phyloP scores from a whole-genome alignment of 768 basidiomycete species.

The Serendipita indica region DNA sequence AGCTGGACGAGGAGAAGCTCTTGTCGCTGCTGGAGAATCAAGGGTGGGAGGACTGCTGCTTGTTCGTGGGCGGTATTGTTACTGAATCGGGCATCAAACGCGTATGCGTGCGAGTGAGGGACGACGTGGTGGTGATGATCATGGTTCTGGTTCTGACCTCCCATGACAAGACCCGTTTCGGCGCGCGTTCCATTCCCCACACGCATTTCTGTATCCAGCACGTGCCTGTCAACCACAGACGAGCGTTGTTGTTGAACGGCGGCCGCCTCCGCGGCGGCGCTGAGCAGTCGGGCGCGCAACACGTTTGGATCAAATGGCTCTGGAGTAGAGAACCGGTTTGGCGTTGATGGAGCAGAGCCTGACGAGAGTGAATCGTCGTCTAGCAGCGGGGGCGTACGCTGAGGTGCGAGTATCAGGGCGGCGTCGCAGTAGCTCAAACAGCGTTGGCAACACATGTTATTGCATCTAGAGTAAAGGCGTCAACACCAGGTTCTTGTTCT shows the following conservation, averaged over 20 bases:
- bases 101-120: not conserved
- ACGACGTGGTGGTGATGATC: not conserved
- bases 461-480: not conserved
- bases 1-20: not conserved
- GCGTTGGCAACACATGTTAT: not conserved
- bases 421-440: slow-evolving; percentile 3
- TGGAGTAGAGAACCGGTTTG: not conserved
- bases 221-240: too few relatives aligned
- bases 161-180: too few relatives aligned
- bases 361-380: not conserved
- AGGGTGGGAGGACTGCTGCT: not conserved
- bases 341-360: not conserved
- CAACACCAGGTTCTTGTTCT: too few relatives aligned
- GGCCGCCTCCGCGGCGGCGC: not conserved
- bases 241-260: not conserved
- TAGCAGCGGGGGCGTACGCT: slow-evolving; percentile 1
- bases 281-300: not conserved
- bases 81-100: not conserved
- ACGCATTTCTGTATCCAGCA: too few relatives aligned
- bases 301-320: not conserved
- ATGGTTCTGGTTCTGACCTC: not conserved
- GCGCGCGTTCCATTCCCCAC: too few relatives aligned
- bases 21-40: not conserved
- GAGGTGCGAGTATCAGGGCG: not conserved
- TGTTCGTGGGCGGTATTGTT: not conserved